Percentiles rank a stretch among this genome's conserved stretches.
Conservation (phyloP, 169 alveolate genomes). For the Perkinsus marinus region DNA sequence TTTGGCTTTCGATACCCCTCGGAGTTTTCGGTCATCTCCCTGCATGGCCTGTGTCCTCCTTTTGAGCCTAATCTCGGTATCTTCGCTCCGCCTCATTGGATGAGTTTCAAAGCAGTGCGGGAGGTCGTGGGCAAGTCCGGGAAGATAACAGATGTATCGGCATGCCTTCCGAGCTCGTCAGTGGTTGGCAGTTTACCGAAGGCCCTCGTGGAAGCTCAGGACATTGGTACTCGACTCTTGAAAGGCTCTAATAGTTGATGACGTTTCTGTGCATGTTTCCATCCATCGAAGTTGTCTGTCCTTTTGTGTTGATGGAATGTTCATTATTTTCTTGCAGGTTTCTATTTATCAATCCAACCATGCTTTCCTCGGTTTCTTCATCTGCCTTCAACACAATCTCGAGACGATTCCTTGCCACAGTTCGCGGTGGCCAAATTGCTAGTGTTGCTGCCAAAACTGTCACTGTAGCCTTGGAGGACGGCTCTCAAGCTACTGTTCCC, state of each 20-base stretch:
- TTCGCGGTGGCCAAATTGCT: not conserved
- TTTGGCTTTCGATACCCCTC: not conserved
- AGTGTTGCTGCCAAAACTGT: not conserved
- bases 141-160: not conserved
- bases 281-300: no score
- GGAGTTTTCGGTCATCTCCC: not conserved
- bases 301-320: not conserved
- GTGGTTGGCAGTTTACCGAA: no score
- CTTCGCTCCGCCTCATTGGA: not conserved
- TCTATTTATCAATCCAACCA: not conserved
- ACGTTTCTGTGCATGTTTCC: not conserved
- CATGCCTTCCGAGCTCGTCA: not conserved
- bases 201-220: no score
- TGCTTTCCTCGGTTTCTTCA: not conserved
- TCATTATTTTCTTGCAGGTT: not conserved
- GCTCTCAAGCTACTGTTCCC: not conserved
- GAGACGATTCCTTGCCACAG: not conserved
- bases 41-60: not conserved
- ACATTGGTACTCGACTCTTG: no score
- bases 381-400: not conserved
- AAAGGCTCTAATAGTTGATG: no score
- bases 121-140: not conserved
- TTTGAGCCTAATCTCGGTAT: not conserved
- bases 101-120: not conserved
- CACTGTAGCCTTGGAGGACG: not conserved